Percentiles rank a stretch among this genome's conserved stretches.
These are phyloP conservation scores for Globisporangium carolinianum DNA, from an alignment of 352 stramenopile species.

Conservation along the genomic window DNA sequence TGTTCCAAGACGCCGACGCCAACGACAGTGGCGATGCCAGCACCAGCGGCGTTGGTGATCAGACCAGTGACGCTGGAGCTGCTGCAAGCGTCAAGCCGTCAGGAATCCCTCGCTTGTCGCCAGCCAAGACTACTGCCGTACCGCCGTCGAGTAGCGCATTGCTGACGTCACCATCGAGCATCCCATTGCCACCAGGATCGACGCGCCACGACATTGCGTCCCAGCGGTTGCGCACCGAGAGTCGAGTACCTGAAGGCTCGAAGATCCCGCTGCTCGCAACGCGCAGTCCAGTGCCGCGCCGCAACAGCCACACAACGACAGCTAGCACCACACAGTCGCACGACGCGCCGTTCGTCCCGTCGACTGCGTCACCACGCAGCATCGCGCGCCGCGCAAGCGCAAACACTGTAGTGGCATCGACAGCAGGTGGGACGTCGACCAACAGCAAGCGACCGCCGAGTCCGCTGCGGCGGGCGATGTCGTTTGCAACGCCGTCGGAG, in stretches of 20 bases:
- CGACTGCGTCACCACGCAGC: not conserved
- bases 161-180: not conserved
- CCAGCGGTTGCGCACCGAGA: no score
- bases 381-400: not conserved
- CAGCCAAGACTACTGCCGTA: not conserved
- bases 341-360: constrained; percentile 3
- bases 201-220: constrained; percentile 8
- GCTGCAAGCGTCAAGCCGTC: no score
- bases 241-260: constrained; percentile 3
- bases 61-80: no score
- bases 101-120: no score
- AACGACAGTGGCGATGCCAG: not conserved
- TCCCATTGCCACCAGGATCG: constrained; percentile 6
- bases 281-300: constrained; percentile 6
- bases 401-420: not conserved
- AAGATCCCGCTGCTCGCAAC: constrained; percentile 11
- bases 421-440: constrained; percentile 1
- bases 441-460: not conserved
- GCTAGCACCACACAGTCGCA: constrained; percentile 5
- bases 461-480: not conserved
- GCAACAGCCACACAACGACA: not conserved
- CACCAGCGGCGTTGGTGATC: no score
- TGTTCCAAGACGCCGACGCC: constrained; percentile 8
- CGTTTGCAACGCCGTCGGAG: not conserved
- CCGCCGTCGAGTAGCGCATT: not conserved